These are phyloP conservation scores for Auricularia sp. DNA, from an alignment of 768 basidiomycete genomes.

Conservation along the genomic window DNA sequence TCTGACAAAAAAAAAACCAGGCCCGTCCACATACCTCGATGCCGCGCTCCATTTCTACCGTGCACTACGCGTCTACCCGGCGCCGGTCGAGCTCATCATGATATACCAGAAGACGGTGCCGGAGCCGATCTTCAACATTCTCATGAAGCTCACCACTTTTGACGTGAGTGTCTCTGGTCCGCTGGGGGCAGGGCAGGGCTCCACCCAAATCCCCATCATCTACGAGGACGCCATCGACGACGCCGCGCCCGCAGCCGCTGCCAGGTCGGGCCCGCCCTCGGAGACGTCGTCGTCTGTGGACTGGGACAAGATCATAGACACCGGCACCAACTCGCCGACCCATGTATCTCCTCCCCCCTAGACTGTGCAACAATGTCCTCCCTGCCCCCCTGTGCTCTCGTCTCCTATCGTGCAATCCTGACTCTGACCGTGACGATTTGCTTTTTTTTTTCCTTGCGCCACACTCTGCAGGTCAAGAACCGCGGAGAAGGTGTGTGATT, in stretches of 20 bases:
- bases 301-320: conserved; percentile 65
- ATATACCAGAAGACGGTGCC: conserved; percentile 92
- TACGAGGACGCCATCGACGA: conserved; percentile 30
- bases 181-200: conserved; percentile 16
- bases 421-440: conserved; percentile 10
- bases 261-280: conserved; percentile 55
- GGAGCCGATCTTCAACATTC: conserved; percentile 66
- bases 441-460: not conserved
- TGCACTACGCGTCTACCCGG: conserved; percentile 88
- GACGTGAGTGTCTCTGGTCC: conserved; percentile 61
- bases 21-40: conserved; percentile 63
- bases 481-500: conserved; percentile 58
- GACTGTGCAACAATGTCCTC: not conserved
- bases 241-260: conserved; percentile 36
- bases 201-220: conserved; percentile 10
- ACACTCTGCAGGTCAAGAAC: conserved; percentile 42
- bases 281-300: conserved; percentile 75
- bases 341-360: conserved; percentile 15
- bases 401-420: conserved; percentile 4
- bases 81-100: conserved; percentile 85
- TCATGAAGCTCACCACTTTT: conserved; percentile 78
- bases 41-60: conserved; percentile 89
- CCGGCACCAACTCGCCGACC: conserved; percentile 23
- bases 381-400: conserved; percentile 3
- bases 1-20: conserved; percentile 18